Base-by-base conservation (phyloP, 257 asterid genomes). In the Paraleonurus japonicus region DNA sequence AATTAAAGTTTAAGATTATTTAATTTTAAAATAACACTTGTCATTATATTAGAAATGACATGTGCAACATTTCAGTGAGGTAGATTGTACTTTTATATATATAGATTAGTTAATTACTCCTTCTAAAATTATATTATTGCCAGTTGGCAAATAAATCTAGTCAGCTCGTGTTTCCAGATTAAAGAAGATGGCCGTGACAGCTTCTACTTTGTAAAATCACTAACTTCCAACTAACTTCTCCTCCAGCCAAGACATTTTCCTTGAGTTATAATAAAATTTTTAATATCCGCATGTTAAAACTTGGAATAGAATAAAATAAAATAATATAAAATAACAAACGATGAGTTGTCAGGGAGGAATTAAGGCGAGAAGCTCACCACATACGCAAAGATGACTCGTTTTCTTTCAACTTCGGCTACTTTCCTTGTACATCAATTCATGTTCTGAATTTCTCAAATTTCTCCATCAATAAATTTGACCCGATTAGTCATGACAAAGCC, bases 401-500 rank as follows among this genome's bases (percentile, higher is more conserved):
- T 68, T 43, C 54, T 47, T 8, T 48, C 17, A 55, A 57, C 67
- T 74, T 57, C 26, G 1, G 39, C 59, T 39, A 23, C 68, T 62
- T 70, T 54, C 60, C 66, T 22, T 64, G 70, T 11, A 58, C 23
- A 4, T 16, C 22, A 64, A 64, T 64, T 73, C 66, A 23, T 22
- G n/a, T 62, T 24, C 45, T 9, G 0, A 19, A 33, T 70, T 68
- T 8, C 72, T 7, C 10, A 2, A 50, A 9, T 33, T 24, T 16
- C 43, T 69, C 11, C 0, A 28, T 30, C 20, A 28, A 51, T 33
- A 6, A 22, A 23, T 33, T 68, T 54, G 16, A 20, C 7, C 2
- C 50, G 15, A 67, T 19, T 32, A 16, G 32, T 27, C 30, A 77
- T 71, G 77, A 45, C 81, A 13, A 71, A 48, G 74, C 77, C 81